Base-by-base conservation (phyloP, 1,284 basidiomycete species). In the Rhodofomes roseus region DNA sequence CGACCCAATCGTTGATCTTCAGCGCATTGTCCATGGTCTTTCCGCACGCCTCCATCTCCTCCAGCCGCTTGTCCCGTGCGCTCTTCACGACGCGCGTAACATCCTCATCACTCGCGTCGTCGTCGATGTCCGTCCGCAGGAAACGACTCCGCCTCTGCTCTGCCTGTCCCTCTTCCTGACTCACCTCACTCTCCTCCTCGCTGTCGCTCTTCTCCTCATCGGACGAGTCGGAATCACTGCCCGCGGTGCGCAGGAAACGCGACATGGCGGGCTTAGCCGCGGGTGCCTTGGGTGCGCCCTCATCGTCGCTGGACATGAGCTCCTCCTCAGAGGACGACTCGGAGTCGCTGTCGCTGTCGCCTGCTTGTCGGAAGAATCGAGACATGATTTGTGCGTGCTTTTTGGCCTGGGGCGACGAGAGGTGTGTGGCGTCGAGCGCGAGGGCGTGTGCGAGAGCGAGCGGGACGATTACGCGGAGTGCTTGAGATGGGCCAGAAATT, bases 1-100 rank as follows among this genome's bases (percentile, higher is more conserved):
- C 89, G 23, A 90, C 89, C 97, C 97, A 99, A 77, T 99, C 95
- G 67, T 93, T 95, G 69, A 96, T 96, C 80, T 95, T 96, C 67
- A 95, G 81, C 27, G 91, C 95, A 74, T 99, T 99, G 59, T 97
- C 93, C 77, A 99, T 96, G 54, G 81, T 82, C 77, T 92, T 94
- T 56, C 94, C 92, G 12, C 90, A 90, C 1, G 86, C 85, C 75
- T 93, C 92, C 83, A 96, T 94, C 79, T 95, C 92, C 61, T 91
- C 93, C 66, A 92, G 73, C 54, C 94, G 81, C 74, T 93, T 95
- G 74, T 94, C 92, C 69, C 88, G 88, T 44, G 94, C 95, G 69
- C 90, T 93, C 73, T 93, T 92, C 57, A 92, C 86, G 37, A 91
- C 82, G 53, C 82, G 80, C 69, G 82, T 86, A 59, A 82, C 84